Evolutionary conservation across 2,329 filamentous ascomycete genomes (phyloP).

Genomic region (Cadophora sp.): DNA sequence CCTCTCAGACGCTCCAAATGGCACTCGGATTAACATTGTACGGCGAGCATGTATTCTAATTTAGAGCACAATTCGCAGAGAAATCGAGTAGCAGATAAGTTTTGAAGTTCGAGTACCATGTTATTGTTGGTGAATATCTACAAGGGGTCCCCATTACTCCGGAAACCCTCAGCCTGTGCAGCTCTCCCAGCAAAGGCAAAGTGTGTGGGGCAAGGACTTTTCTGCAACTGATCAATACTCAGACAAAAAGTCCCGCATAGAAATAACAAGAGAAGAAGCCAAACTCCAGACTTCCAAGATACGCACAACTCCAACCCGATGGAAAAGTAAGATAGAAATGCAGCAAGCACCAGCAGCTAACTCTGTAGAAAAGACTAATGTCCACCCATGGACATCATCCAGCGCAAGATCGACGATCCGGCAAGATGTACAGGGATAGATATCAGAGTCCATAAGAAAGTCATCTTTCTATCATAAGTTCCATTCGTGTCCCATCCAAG

Average conservation of each 20-base stretch:
- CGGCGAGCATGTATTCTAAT: background rate
- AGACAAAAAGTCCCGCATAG: constrained; percentile 29
- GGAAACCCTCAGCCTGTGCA: constrained; percentile 20
- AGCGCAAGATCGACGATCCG: constrained; percentile 31
- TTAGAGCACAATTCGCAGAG: background rate
- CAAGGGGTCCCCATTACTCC: constrained; percentile 27
- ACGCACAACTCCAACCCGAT: constrained; percentile 38
- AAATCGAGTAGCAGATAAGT: background rate
- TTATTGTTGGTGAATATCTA: constrained; percentile 35
- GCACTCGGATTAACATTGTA: no score
- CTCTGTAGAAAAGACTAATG: constrained; percentile 28
- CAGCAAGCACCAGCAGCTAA: constrained; percentile 32
- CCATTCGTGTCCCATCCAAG: constrained; percentile 45
- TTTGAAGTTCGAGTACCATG: constrained; percentile 21
- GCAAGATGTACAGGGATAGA: constrained; percentile 33
- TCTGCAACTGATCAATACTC: constrained; percentile 29
- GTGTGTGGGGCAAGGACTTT: constrained; percentile 20
- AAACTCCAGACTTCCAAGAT: constrained; percentile 39
- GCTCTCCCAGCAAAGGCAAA: constrained; percentile 23
- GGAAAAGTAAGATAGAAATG: constrained; percentile 36
- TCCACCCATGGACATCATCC: constrained; percentile 30
- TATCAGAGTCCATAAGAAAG: constrained; percentile 31
- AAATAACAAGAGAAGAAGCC: constrained; percentile 35
- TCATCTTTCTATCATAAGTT: constrained; percentile 43
- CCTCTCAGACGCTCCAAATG: no score